Conservation (phyloP, 139 green algal genomes). For the Closterium sp. region DNA sequence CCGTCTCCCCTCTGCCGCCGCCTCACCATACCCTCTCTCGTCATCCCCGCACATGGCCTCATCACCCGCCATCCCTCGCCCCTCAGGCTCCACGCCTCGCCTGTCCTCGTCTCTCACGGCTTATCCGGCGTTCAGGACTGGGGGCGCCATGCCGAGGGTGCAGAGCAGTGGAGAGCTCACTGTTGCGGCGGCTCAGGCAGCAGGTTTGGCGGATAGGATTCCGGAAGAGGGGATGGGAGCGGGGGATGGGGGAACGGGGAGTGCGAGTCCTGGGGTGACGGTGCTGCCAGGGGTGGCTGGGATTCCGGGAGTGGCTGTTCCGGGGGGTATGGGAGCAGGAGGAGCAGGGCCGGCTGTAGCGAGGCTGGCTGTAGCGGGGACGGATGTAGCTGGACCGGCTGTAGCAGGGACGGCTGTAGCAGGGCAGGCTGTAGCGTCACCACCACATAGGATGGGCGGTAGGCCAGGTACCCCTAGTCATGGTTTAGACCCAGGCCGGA, state of each 20-base stretch:
- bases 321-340: not conserved
- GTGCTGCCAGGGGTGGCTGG: not conserved
- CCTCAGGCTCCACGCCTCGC: not conserved
- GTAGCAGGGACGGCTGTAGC: not conserved
- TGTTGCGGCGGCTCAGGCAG: not conserved
- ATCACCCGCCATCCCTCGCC: not conserved
- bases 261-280: not conserved
- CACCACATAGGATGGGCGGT: not conserved
- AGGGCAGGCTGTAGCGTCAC: not conserved
- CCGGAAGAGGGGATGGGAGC: not conserved
- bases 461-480: not conserved
- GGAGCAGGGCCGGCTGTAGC: not conserved
- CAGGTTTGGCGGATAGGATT: not conserved
- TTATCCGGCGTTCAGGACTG: not conserved
- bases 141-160: not conserved
- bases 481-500: not conserved
- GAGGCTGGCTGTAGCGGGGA: too few species aligned
- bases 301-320: not conserved
- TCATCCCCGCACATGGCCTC: not conserved
- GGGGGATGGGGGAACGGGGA: not conserved
- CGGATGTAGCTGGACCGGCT: too few species aligned
- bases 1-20: not conserved
- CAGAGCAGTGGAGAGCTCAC: not conserved
- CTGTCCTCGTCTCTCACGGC: not conserved
- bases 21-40: not conserved